phyloP scores from a whole-genome alignment of 2,329 filamentous ascomycete species.

The Fusarium stilboides region DNA sequence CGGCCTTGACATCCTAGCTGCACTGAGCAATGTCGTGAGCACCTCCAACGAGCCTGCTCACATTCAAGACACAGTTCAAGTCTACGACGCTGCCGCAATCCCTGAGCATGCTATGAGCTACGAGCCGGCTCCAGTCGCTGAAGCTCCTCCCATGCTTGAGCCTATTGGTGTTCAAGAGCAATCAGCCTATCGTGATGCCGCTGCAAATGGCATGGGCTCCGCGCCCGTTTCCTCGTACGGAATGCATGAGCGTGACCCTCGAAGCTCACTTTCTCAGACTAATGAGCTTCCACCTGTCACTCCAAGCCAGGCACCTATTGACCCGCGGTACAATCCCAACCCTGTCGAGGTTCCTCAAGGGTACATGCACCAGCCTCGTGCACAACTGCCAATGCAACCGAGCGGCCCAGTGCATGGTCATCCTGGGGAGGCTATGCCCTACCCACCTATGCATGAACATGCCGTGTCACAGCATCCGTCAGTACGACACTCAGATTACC shows the following conservation, averaged over 20 bases:
- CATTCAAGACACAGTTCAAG: slow-evolving; percentile 7
- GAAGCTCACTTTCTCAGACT: slow-evolving; percentile 42
- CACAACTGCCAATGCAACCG: slow-evolving; percentile 46
- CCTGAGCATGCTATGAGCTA: slow-evolving; percentile 22
- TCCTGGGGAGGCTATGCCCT: slow-evolving; percentile 44
- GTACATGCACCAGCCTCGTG: slow-evolving; percentile 48
- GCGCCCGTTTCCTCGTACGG: slow-evolving; percentile 15
- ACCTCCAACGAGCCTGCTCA: slow-evolving; percentile 44
- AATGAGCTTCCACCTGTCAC: slow-evolving; percentile 45
- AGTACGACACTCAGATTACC: slow-evolving; percentile 51
- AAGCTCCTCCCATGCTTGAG: slow-evolving; percentile 25
- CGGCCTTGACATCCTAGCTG: slow-evolving; percentile 54
- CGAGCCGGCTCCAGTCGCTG: slow-evolving; percentile 25
- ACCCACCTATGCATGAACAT: slow-evolving; percentile 50
- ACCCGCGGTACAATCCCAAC: slow-evolving; percentile 43
- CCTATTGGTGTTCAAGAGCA: slow-evolving; percentile 25
- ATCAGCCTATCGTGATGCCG: slow-evolving; percentile 21
- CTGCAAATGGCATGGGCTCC: slow-evolving; percentile 18
- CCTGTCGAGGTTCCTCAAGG: slow-evolving; percentile 47
- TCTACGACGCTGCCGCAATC: slow-evolving; percentile 8
- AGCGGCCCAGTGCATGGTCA: slow-evolving; percentile 45
- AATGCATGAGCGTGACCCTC: slow-evolving; percentile 42
- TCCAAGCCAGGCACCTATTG: slow-evolving; percentile 44
- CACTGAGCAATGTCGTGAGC: slow-evolving; percentile 54
- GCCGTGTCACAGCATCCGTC: slow-evolving; percentile 45